phyloP scores from a whole-genome alignment of 2,329 filamentous ascomycete genomes.

The Fusarium domesticum region DNA sequence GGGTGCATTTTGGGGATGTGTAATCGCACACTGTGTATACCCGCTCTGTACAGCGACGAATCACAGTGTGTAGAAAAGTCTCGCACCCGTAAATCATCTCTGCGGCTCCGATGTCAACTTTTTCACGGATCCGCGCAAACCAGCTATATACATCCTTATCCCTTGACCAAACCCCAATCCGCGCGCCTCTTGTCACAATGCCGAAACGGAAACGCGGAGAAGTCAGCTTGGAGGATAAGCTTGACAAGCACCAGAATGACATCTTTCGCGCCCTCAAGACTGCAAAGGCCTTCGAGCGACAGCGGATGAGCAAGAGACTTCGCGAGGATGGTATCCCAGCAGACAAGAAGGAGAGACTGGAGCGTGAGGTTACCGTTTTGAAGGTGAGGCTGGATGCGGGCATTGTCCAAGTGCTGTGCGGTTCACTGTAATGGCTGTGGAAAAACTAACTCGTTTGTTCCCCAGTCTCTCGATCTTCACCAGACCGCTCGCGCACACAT shows the following conservation, averaged over 20 bases:
- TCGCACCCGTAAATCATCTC: conserved; percentile 56
- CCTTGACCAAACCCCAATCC: conserved; percentile 1
- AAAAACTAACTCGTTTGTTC: background rate
- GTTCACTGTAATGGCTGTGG: background rate
- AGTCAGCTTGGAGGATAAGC: conserved; percentile 45
- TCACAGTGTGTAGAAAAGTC: conserved; percentile 27
- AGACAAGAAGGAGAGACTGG: conserved; percentile 57
- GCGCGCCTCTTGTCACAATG: conserved; percentile 38
- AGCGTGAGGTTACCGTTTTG: conserved; percentile 56
- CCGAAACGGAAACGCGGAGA: conserved; percentile 57
- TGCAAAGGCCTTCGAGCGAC: conserved; percentile 73
- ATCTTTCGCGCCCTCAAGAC: conserved; percentile 67
- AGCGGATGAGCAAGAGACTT: conserved; percentile 65
- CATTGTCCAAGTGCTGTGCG: background rate
- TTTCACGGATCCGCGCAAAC: conserved; percentile 18
- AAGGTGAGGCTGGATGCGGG: no score
- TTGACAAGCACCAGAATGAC: conserved; percentile 56
- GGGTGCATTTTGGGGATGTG: conserved; percentile 1
- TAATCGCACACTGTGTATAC: conserved; percentile 8
- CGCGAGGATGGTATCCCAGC: conserved; percentile 44
- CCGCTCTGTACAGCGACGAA: fast-evolving
- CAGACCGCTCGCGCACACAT: conserved; percentile 56
- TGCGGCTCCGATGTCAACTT: conserved; percentile 20
- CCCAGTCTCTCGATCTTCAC: conserved; percentile 54
- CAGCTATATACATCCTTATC: background rate